Percentiles rank a stretch among this genome's conserved stretches.
Conservation (phyloP, 495 filamentous ascomycete genomes). For the Aspergillus incahuasiensis region DNA sequence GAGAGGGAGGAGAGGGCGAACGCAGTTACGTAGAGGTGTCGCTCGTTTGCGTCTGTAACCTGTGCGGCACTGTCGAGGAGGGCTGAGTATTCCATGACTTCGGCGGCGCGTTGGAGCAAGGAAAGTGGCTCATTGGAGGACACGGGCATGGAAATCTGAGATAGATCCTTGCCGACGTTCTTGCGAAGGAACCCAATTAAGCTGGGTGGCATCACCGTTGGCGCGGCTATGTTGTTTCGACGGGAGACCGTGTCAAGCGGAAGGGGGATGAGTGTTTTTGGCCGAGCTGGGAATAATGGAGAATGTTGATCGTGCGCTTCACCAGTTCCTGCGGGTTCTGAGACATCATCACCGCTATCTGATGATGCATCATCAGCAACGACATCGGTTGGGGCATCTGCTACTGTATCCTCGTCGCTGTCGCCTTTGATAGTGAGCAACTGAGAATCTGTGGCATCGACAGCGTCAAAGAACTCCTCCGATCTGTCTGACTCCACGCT, state of each 20-base stretch:
- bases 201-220: slow-evolving; percentile 77
- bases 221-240: slow-evolving; percentile 63
- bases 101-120: slow-evolving; percentile 77
- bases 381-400: slow-evolving; percentile 13
- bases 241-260: slow-evolving; percentile 64
- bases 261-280: slow-evolving; percentile 73
- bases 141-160: slow-evolving; percentile 94
- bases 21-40: slow-evolving; percentile 77
- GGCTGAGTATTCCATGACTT: slow-evolving; percentile 82
- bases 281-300: slow-evolving; percentile 63
- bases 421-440: slow-evolving; percentile 68
- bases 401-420: slow-evolving; percentile 44
- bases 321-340: slow-evolving; percentile 32
- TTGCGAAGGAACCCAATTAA: slow-evolving; percentile 92
- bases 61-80: slow-evolving; percentile 72
- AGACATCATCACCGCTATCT: slow-evolving; percentile 53
- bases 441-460: slow-evolving; percentile 63
- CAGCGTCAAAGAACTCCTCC: slow-evolving; percentile 93
- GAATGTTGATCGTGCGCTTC: slow-evolving; percentile 40
- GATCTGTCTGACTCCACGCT: slow-evolving; percentile 78
- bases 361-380: slow-evolving; percentile 35
- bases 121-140: slow-evolving; percentile 93
- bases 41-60: slow-evolving; percentile 55
- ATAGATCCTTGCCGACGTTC: slow-evolving; percentile 96
- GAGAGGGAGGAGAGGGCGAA: slow-evolving; percentile 86